Evolutionary conservation across 495 filamentous ascomycete species (phyloP), one percentile per base, ranked within the genome.

Genomic region (Schizothecium vesticola): DNA sequence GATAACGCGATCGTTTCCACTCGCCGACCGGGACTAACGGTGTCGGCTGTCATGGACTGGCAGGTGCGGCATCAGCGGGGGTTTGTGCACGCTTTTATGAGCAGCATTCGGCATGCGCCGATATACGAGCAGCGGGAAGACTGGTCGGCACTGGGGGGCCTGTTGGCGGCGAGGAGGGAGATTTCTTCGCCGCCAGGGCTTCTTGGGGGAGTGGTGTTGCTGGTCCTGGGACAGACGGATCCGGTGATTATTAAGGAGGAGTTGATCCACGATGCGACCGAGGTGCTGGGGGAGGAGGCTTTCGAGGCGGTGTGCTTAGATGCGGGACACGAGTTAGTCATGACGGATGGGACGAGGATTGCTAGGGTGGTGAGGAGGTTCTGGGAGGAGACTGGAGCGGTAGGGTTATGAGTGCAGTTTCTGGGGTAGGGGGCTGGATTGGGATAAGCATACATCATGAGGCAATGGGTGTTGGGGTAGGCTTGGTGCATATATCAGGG

Each of bases 101-200:
- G 80, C 70, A 84, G 80, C 19, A 85, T 88, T 26, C 75, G 80
- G 23, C 71, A 84, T 64, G 83, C 84, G 6, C 85, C 86, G 9
- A 79, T 89, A n/a, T 82, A 83, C 73, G 82, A 82, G n/a, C 81
- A 84, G 72, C 75, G 80, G n/a, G 72, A 79, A 63, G 77, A 83
- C 25, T 94, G 91, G 91, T 69, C 73, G 22, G 79, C 78, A 6
- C 80, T 93, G 51, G 86, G 86, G 1, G 68, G 68, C 22, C 75
- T 82, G 29, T 76, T 91, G 33, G 77, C 80, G 13, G 75, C 63
- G 28, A 79, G 66, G 78, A 83, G 74, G 78, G 77, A 65, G 58
- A 21, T 55, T 13, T 19, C 61, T 36, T 19, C 56, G 21, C 11
- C 68, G 4, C 71, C 73, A 61, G 80, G 82, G 29, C 76, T 89